Conservation (phyloP, 805 yeast species). For the Ogataea parapolymorpha region DNA sequence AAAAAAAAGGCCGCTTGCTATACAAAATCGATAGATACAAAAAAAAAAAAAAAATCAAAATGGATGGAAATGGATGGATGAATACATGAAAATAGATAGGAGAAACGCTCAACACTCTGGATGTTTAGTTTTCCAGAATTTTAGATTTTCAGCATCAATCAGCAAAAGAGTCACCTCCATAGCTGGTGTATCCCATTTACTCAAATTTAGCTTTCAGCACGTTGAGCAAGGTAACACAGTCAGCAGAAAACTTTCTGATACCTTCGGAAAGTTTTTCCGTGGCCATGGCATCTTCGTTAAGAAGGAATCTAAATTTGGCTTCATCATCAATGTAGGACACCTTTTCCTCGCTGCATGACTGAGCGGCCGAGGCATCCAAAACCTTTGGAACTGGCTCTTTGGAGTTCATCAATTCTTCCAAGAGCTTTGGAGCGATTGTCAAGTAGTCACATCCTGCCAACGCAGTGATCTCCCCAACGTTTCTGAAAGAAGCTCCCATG, state of each 20-base stretch:
- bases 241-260: slow-evolving; percentile 95
- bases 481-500: slow-evolving; percentile 99
- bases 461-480: slow-evolving; percentile 90
- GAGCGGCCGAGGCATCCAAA: slow-evolving; percentile 67
- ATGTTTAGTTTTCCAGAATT: too few species aligned
- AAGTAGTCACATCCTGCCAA: slow-evolving; percentile 96
- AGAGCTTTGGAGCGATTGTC: slow-evolving; percentile 90
- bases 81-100: too few species aligned
- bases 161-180: too few species aligned
- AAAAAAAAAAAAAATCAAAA: too few species aligned
- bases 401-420: slow-evolving; percentile 84
- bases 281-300: slow-evolving; percentile 98
- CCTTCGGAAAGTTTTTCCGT: slow-evolving; percentile 97
- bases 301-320: slow-evolving; percentile 80
- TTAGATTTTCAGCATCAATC: too few species aligned
- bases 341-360: slow-evolving; percentile 56
- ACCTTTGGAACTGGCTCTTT: slow-evolving; percentile 74
- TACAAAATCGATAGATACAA: too few species aligned
- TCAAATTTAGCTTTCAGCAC: slow-evolving; percentile 39
- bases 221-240: slow-evolving; percentile 73
- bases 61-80: too few species aligned
- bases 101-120: too few species aligned
- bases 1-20: too few species aligned
- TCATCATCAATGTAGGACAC: slow-evolving; percentile 83
- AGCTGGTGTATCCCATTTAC: neutral